Conservation (phyloP, 2,329 filamentous ascomycete genomes). For the Aspergillus proliferans region DNA sequence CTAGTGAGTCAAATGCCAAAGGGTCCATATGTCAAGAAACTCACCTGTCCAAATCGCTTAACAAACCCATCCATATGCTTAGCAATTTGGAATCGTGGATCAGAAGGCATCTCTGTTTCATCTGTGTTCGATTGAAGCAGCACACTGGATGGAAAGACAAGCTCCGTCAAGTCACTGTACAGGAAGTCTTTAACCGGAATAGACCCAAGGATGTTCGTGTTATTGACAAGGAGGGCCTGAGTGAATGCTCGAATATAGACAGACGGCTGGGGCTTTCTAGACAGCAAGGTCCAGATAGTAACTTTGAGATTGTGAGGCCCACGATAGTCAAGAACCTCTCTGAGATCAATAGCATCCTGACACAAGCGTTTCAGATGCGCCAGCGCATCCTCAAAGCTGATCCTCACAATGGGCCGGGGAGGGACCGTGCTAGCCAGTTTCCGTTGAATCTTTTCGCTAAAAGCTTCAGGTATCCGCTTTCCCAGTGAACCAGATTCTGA, state of each 20-base stretch:
- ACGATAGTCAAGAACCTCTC: slow-evolving; percentile 60
- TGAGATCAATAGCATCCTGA: slow-evolving; percentile 63
- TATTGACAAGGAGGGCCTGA: slow-evolving; percentile 68
- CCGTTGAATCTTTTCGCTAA: slow-evolving; percentile 86
- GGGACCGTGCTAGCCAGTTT: slow-evolving; percentile 89
- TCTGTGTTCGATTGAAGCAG: slow-evolving; percentile 71
- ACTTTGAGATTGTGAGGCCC: slow-evolving; percentile 65
- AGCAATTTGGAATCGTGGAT: slow-evolving; percentile 67
- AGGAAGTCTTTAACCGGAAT: slow-evolving; percentile 68
- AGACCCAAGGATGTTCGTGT: slow-evolving; percentile 61
- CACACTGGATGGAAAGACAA: slow-evolving; percentile 65
- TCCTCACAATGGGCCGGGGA: slow-evolving; percentile 76
- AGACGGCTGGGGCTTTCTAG: slow-evolving; percentile 72
- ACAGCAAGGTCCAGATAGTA: slow-evolving; percentile 68
- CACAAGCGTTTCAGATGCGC: slow-evolving; percentile 64
- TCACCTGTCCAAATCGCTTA: slow-evolving; percentile 46
- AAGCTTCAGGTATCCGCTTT: slow-evolving; percentile 65
- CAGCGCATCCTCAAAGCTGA: slow-evolving; percentile 66
- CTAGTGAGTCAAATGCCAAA: slow-evolving; percentile 8
- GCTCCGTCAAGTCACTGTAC: slow-evolving; percentile 71
- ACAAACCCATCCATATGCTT: slow-evolving; percentile 66
- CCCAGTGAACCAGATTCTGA: slow-evolving; percentile 57
- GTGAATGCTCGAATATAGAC: slow-evolving; percentile 77
- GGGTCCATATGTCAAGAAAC: background rate
- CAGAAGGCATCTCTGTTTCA: slow-evolving; percentile 65